These are phyloP conservation scores for Grosmannia penicillata DNA, from an alignment of 2,329 filamentous ascomycete genomes.

Conservation along the genomic window DNA sequence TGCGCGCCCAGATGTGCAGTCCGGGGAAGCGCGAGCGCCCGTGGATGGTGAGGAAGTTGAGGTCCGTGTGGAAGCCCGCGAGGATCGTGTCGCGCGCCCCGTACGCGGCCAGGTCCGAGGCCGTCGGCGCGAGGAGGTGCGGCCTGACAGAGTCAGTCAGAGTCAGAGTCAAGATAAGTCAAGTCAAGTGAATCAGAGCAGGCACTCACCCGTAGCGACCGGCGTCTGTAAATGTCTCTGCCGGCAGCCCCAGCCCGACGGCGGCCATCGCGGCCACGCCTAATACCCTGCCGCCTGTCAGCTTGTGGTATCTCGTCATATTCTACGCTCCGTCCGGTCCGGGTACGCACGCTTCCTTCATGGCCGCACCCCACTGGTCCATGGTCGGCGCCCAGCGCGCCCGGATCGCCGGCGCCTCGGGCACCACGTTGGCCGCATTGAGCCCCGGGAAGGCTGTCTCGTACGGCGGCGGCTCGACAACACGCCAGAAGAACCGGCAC, in stretches of 20 bases:
- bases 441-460: constrained; percentile 38
- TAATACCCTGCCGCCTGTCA: constrained; percentile 37
- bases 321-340: no score
- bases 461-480: constrained; percentile 38
- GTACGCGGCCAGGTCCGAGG: constrained; percentile 40
- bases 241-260: constrained; percentile 37
- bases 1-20: constrained; percentile 48
- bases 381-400: constrained; percentile 38
- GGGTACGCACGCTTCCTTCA: constrained; percentile 41
- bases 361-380: constrained; percentile 42
- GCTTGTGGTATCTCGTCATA: no score
- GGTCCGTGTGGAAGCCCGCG: constrained; percentile 48
- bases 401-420: constrained; percentile 30
- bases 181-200: not conserved
- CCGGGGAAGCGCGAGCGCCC: constrained; percentile 47
- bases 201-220: constrained; percentile 36
- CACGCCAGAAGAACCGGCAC: constrained; percentile 49
- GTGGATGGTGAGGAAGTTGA: constrained; percentile 52
- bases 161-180: not conserved
- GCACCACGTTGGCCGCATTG: constrained; percentile 40
- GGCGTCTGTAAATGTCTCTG: constrained; percentile 37
- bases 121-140: constrained; percentile 45
- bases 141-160: constrained; percentile 23
- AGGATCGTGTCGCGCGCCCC: constrained; percentile 40
- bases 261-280: constrained; percentile 45